phyloP scores from a whole-genome alignment of 108 stramenopile species.

The Cylindrotheca closterium region DNA sequence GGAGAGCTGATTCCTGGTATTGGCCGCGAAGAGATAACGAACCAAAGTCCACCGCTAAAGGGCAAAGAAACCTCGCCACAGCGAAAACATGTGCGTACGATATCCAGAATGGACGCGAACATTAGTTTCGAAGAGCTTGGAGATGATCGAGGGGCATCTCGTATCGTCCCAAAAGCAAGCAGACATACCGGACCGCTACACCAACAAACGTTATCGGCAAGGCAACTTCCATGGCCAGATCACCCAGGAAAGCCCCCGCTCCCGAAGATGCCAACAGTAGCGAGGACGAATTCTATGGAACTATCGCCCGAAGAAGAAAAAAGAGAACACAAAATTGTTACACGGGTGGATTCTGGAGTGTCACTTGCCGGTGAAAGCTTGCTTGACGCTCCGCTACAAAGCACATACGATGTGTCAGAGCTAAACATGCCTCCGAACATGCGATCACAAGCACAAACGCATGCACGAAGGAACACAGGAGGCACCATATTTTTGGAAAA shows the following conservation, averaged over 20 bases:
- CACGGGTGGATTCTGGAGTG: no score
- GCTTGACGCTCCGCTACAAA: not conserved
- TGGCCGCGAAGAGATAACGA: not conserved
- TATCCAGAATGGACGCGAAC: conserved; percentile 65
- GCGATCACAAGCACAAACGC: conserved; percentile 12
- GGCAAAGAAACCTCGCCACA: conserved; percentile 5
- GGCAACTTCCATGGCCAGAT: not conserved
- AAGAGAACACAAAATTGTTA: not conserved
- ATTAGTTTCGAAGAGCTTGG: conserved; percentile 39
- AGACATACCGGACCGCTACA: not conserved
- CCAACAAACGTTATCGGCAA: not conserved
- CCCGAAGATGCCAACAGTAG: conserved; percentile 3
- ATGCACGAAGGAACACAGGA: conserved; percentile 83
- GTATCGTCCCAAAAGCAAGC: not conserved
- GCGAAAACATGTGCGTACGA: conserved; percentile 47
- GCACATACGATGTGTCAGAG: not conserved
- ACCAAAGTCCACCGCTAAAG: conserved; percentile 13
- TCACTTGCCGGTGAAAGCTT: conserved; percentile 7
- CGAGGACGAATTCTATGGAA: conserved; percentile 10
- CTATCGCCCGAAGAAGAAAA: conserved; percentile 17
- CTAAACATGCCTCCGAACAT: not conserved
- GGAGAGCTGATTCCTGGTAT: conserved; percentile 43
- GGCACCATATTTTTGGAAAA: conserved; percentile 86
- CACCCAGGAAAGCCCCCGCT: conserved; percentile 31
- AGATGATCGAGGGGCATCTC: conserved; percentile 3